Evolutionary conservation across 2,329 filamentous ascomycete genomes (phyloP), one percentile per base, ranked within the genome.

Genomic region (Chaetomium olivaceum): DNA sequence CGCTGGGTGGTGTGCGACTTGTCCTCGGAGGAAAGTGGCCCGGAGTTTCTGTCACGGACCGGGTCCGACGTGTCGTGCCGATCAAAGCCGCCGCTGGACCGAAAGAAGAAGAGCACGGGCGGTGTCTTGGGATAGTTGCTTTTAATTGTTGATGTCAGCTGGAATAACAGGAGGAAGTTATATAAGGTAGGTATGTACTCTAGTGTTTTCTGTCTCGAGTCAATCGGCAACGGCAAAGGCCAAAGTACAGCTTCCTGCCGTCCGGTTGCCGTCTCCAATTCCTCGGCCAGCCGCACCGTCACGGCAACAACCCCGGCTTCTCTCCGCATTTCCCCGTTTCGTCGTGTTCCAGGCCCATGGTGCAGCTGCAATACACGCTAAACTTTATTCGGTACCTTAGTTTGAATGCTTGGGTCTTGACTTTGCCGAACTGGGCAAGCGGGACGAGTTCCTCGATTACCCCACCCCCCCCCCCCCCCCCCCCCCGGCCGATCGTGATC

Each of bases 21-120:
- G 39, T n/a, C 16, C 16, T 46, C 43, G 27, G 46, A 21, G 36
- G 58, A 25, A 23, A 4, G 57, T 39, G 31, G 27, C n/a, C 6
- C 48, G 48, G 54, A 36, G 39, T 56, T 52, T 29, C 8, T 27
- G 9, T 12, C 31, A 58, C 39, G 43, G n/a, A 25, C 36, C 33
- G 39, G 39, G 12, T n/a, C 23, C n/a, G 36, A 14, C 25, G 51
- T 64, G 50, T 61, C 8, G 21, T 39, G 57, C 62, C 62, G 63
- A 65, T 59, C 16, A 39, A 62, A 62, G 59, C 58, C 59, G 58
- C 31, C 25, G n/a, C 16, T 36, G 25, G 29, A 21, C 23, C 11
- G 52, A 43, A 21, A 27, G 21, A 25, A 7, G 25, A 29, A 36
- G 25, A 43, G 23, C 9, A 48, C 16, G 46, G n/a, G 46, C 46